Conservation (phyloP, 441 rosid species). For the Eugenia klotzschiana region DNA sequence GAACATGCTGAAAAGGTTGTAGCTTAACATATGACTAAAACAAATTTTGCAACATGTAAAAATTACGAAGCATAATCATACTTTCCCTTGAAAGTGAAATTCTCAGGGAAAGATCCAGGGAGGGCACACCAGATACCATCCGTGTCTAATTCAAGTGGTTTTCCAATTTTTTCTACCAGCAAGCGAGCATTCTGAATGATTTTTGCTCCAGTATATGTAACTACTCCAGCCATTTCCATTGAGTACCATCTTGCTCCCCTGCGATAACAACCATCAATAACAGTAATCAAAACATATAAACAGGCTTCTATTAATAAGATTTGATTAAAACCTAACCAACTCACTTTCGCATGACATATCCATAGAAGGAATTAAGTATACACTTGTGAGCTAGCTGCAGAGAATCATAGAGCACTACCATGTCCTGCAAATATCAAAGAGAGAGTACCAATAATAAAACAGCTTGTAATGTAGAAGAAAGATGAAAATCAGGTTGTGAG, state of each 20-base stretch:
- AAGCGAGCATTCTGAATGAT: constrained; percentile 93
- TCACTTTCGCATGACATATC: constrained; percentile 99
- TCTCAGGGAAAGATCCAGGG: constrained; percentile 96
- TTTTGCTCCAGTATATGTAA: constrained; percentile 98
- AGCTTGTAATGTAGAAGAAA: neutral
- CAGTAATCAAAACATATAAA: constrained; percentile 5
- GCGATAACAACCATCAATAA: constrained; percentile 16
- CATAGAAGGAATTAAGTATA: constrained; percentile 95
- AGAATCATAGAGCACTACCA: constrained; percentile 98
- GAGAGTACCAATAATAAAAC: neutral
- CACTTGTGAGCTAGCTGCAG: constrained; percentile 98
- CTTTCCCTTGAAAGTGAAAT: constrained; percentile 84
- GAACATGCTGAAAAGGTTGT: neutral
- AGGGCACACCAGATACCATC: constrained; percentile 99
- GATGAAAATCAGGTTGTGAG: neutral
- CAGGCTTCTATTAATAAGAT: neutral
- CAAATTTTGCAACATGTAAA: neutral
- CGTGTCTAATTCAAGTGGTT: constrained; percentile 97
- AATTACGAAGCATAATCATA: constrained; percentile 26
- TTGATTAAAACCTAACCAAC: constrained; percentile 15
- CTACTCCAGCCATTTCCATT: constrained; percentile 99
- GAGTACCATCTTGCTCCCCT: constrained; percentile 99
- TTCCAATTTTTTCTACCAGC: constrained; percentile 94
- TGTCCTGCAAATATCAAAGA: constrained; percentile 49
- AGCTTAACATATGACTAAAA: neutral